Base-by-base conservation (phyloP, 768 basidiomycete species). In the Termitomyces sp. region DNA sequence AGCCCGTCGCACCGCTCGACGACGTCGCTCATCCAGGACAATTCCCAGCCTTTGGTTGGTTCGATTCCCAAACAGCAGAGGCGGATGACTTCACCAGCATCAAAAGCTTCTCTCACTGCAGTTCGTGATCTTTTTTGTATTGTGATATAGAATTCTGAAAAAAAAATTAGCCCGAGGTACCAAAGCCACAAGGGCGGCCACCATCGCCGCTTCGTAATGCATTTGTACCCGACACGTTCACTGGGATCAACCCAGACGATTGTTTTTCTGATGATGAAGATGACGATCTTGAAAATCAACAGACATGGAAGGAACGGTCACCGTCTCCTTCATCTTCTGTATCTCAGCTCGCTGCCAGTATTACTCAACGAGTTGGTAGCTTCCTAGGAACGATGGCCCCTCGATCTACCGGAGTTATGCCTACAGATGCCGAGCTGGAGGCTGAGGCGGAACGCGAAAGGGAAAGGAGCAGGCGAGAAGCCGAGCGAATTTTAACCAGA, bases 371-470 rank as follows among this genome's bases (percentile, higher is more conserved):
- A 40, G 83, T 92, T n/a, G 83, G 84, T 43, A 80, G 80, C 18
- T 75, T 91, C 56, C 81, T 92, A 56, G 80, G 76, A 43, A 79
- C 77, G 46, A 79, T 81, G 3, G 71, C 78, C 6, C 73, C 73
- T 16, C 76, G 76, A 44, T 72, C 76, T 7, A 70, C 74, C 7
- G 62, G 65, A 33, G 62, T 62, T 5, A 70, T 79, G 65, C 88
- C 81, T 2, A 82, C 86, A 2, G 89, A 92, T 65, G 88, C 86
- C 0, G 88, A 94, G 66, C 71, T 94, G 9, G 91, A 92, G 70
- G 89, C 88, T 2, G 87, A 92, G 60, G 90, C 89, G 9, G 81
- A 87, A 58, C 74, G 83, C 28, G 90, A 92, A 67, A 82, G 91
- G 45, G 91, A 92, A 62, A 74, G 77, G 44, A 88, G 86, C 62